Evolutionary conservation across 257 asterid species (phyloP).

Genomic region (Lantana camara): DNA sequence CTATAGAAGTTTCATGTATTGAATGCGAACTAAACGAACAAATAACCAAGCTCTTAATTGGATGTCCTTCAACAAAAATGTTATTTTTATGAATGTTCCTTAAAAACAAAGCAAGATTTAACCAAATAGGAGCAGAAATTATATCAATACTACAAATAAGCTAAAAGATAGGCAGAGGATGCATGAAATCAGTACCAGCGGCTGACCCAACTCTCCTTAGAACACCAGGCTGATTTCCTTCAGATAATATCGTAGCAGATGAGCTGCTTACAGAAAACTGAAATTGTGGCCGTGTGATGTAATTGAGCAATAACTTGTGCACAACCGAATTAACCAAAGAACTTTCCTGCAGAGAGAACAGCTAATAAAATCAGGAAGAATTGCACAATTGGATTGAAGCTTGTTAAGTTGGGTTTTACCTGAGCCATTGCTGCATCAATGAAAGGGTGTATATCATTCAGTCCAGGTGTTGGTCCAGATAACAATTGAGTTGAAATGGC

Average conservation of each 20-base stretch:
- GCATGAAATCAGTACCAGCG: conserved; percentile 65
- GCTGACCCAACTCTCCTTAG: conserved; percentile 89
- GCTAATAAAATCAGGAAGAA: conserved; percentile 14
- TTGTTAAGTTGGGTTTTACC: conserved; percentile 44
- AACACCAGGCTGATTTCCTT: conserved; percentile 76
- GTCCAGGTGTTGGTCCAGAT: conserved; percentile 92
- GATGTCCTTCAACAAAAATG: neutral
- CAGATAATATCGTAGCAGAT: conserved; percentile 59
- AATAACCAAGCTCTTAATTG: neutral
- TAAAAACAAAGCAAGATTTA: conserved; percentile 10
- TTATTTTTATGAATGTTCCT: conserved; percentile 4
- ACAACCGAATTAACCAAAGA: conserved; percentile 67
- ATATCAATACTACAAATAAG: conserved; percentile 16
- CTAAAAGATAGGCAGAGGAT: conserved; percentile 11
- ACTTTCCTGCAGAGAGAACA: conserved; percentile 62
- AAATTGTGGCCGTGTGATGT: conserved; percentile 61
- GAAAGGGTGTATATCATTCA: conserved; percentile 82
- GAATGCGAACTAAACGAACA: conserved; percentile 13
- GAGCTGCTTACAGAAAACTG: conserved; percentile 51
- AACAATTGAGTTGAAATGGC: conserved; percentile 92
- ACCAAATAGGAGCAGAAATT: conserved; percentile 10
- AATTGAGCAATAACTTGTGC: conserved; percentile 70
- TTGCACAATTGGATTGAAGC: conserved; percentile 13
- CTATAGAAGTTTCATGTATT: conserved; percentile 22
- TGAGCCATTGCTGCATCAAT: conserved; percentile 85